A percentile compares a stretch with the other conserved stretches of the same genome.
Evolutionary conservation across 495 filamentous ascomycete genomes (phyloP).

Genomic region (Thermothielavioides terrestris): DNA sequence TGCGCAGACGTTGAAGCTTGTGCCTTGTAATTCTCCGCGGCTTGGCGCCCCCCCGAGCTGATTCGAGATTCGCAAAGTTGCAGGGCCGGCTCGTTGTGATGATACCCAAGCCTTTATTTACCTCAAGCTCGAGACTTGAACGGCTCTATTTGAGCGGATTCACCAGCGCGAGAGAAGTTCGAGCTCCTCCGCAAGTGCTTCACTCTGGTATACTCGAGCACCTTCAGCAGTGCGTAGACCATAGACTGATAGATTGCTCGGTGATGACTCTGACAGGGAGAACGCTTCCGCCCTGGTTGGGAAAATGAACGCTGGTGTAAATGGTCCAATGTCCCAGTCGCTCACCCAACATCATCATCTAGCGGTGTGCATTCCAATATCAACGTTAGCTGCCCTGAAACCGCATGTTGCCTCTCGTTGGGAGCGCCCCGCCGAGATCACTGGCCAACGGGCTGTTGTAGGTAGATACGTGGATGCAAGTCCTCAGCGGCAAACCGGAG

Average conservation of each 20-base stretch:
- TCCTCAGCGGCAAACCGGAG: not conserved
- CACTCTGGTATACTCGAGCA: not conserved
- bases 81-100: too few species aligned
- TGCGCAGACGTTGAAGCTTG: not conserved
- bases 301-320: not conserved
- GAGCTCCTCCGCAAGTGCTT: too few species aligned
- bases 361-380: not conserved
- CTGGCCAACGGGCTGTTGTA: not conserved
- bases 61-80: too few species aligned
- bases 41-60: not conserved
- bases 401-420: not conserved
- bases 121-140: too few species aligned
- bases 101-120: too few species aligned
- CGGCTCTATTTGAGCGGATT: too few species aligned
- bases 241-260: not conserved
- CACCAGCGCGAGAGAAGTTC: too few species aligned
- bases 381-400: not conserved
- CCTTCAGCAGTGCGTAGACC: not conserved
- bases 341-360: not conserved
- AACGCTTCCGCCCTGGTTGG: not conserved
- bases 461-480: not conserved
- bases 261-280: not conserved
- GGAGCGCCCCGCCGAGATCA: not conserved
- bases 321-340: not conserved
- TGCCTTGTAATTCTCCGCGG: not conserved